phyloP scores from a whole-genome alignment of 805 yeast species.

The Kuraishia hungarica region DNA sequence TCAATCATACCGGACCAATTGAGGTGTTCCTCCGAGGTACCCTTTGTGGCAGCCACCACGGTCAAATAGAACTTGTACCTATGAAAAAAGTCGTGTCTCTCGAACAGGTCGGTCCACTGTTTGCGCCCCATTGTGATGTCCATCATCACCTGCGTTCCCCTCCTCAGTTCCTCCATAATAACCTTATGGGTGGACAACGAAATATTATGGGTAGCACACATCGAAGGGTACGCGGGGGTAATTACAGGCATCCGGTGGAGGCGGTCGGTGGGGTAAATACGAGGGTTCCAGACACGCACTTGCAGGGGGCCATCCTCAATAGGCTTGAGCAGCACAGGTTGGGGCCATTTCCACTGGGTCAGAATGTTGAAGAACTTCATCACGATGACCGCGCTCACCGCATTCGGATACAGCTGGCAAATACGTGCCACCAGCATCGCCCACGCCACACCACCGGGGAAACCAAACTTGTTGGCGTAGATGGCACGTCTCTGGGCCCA shows the following conservation, averaged over 20 bases:
- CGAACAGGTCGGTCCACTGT: slow-evolving; percentile 69
- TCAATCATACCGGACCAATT: slow-evolving; percentile 94
- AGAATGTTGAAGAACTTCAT: slow-evolving; percentile 81
- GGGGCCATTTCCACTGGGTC: slow-evolving; percentile 96
- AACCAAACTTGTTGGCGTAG: slow-evolving; percentile 91
- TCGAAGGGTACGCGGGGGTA: slow-evolving; percentile 96
- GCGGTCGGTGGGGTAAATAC: slow-evolving; percentile 80
- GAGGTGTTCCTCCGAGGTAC: slow-evolving; percentile 70
- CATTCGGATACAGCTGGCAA: slow-evolving; percentile 94
- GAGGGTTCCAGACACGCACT: slow-evolving; percentile 95
- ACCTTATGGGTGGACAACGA: slow-evolving; percentile 81
- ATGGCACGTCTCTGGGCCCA: slow-evolving; percentile 97
- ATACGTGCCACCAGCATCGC: slow-evolving; percentile 98
- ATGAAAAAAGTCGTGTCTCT: slow-evolving; percentile 74
- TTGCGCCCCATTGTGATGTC: slow-evolving; percentile 57
- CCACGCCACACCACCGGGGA: slow-evolving; percentile 99
- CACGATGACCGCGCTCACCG: slow-evolving; percentile 88
- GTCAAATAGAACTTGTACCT: slow-evolving; percentile 83
- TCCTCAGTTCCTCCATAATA: slow-evolving; percentile 66
- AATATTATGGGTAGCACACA: slow-evolving; percentile 98
- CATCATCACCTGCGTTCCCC: slow-evolving; percentile 67
- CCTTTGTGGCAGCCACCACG: slow-evolving; percentile 68
- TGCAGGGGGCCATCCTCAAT: slow-evolving; percentile 97
- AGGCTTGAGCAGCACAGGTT: slow-evolving; percentile 85
- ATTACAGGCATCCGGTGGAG: slow-evolving; percentile 95